These are phyloP conservation scores for Ophiostoma himal-ulmi DNA, from an alignment of 2,329 filamentous ascomycete species.

Conservation along the genomic window DNA sequence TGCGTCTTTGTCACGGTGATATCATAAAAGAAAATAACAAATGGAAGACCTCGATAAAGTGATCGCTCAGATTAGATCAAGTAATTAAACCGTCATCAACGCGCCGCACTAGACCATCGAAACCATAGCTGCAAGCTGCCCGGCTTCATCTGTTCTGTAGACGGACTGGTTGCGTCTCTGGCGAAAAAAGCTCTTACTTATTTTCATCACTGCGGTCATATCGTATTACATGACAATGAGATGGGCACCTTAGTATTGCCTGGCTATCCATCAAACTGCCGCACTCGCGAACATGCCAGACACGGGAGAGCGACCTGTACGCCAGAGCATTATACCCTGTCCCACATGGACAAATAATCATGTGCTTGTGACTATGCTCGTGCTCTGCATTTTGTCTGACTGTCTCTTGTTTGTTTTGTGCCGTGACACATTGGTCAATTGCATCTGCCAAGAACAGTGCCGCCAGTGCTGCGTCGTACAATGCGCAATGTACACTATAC, in stretches of 20 bases:
- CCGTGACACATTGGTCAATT: background rate
- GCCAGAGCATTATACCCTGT: background rate
- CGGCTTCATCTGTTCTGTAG: conserved; percentile 43
- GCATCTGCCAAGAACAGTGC: background rate
- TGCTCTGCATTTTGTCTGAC: background rate
- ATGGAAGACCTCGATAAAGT: conserved; percentile 26
- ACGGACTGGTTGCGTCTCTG: conserved; percentile 35
- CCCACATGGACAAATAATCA: background rate
- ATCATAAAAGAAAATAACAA: background rate
- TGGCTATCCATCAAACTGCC: background rate
- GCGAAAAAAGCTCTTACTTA: conserved; percentile 38
- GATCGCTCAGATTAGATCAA: conserved; percentile 60
- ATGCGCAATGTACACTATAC: background rate
- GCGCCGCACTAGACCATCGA: conserved; percentile 36
- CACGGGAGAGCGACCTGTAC: background rate
- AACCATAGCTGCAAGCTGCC: conserved; percentile 43
- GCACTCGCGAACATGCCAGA: background rate
- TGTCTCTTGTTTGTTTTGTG: background rate
- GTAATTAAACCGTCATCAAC: conserved; percentile 45
- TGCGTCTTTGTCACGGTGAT: background rate
- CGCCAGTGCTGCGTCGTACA: background rate
- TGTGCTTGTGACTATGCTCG: background rate
- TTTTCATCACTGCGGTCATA: conserved; percentile 27
- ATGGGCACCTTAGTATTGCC: background rate
- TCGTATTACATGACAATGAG: background rate